A percentile compares a stretch with the other conserved stretches of the same genome.
Conservation (phyloP, 2,329 filamentous ascomycete species). For the Tolypocladium amazonense region DNA sequence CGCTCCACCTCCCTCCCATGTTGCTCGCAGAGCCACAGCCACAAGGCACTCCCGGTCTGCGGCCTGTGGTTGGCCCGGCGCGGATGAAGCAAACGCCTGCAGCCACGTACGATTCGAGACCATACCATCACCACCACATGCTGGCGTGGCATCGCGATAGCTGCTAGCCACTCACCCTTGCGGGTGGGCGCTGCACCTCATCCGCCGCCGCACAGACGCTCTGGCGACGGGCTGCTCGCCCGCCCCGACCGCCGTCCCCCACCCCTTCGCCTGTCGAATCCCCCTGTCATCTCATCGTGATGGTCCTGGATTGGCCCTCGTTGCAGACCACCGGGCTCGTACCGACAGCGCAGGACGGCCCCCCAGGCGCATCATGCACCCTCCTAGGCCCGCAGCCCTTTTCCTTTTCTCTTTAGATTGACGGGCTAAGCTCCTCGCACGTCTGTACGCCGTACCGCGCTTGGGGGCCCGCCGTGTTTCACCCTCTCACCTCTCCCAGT, state of each 20-base stretch:
- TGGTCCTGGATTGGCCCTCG: background rate
- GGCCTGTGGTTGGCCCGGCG: background rate
- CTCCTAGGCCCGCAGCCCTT: background rate
- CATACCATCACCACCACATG: background rate
- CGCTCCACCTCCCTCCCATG: background rate
- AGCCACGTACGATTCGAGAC: background rate
- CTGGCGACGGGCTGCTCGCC: background rate
- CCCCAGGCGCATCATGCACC: background rate
- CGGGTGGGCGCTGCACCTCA: background rate
- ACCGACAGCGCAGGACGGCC: background rate
- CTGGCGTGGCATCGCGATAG: background rate
- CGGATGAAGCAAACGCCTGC: background rate
- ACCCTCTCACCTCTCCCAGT: background rate
- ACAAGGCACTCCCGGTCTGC: background rate
- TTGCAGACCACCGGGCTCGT: too few relatives aligned
- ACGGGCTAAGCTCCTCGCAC: too few relatives aligned
- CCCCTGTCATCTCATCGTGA: background rate
- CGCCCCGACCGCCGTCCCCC: background rate
- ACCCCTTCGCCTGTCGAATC: background rate
- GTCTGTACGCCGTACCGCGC: background rate
- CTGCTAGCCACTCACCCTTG: background rate
- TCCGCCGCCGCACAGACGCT: background rate
- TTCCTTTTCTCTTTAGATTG: too few relatives aligned
- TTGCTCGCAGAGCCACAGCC: background rate
- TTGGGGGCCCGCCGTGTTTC: slow-evolving; percentile 10